Base-by-base conservation (phyloP, 306 rosid species). In the Trifolium repens region DNA sequence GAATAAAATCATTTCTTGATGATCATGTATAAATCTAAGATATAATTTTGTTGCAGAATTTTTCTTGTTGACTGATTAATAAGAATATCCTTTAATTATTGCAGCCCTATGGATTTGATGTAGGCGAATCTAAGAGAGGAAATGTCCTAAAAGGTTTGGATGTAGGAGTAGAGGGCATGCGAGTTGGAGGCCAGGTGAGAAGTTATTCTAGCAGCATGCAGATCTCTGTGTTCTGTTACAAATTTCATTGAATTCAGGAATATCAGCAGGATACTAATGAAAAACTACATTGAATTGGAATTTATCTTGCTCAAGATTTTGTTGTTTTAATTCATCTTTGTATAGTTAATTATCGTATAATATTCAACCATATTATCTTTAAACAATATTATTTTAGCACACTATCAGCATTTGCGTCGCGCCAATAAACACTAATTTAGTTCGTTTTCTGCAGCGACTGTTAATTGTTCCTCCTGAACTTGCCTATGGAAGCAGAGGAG, bases 21-120 rank as follows among this genome's bases (percentile, higher is more conserved):
- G 15, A 57, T 22, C 62, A 57, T 4, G 15, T 22, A 24, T 57
- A 57, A 26, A 5, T 11, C 16, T 24, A 13, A 30, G 44, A 54
- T 19, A 54, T 19, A 2, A 9, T 53, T 74, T 42, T 70, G 9
- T 57, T 30, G 62, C 40, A 70, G 69, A 47, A 8, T 24, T 30
- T 70, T 76, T 9, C 16, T 39, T 78, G n/a, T 74, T 55, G 52
- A 57, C 39, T 77, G 42, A 57, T 65, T 75, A 60, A 76, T 70
- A 55, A 75, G 57, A 63, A 24, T 8, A 40, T 77, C 69, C 37
- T 83, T 87, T 71, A 81, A 83, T 80, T 75, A 70, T 72, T 88
- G 94, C 96, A 94, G 98, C 97, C 98, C 30, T 94, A 94, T 61
- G 96, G 98, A 81, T 94, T 94, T 85, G 97, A 94, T 64, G 90